Evolutionary conservation across 495 filamentous ascomycete genomes (phyloP), one percentile per base, ranked within the genome.

Genomic region (Hypoxylon lienhwacheense): DNA sequence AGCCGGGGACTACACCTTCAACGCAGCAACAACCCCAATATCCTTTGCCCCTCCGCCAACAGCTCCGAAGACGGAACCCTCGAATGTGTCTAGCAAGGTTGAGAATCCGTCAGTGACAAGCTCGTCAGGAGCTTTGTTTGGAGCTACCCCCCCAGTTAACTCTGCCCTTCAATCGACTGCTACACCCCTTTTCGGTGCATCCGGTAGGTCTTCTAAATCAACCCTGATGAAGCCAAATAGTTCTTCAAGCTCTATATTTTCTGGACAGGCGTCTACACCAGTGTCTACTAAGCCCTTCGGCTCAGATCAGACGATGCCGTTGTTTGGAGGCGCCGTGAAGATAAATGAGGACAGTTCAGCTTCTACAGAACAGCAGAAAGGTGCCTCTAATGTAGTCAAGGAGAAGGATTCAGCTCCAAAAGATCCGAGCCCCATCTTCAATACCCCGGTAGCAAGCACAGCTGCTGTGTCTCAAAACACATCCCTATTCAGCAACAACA

Each of bases 1-100:
- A 19, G 61, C 65, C n/a, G 66, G 62, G 21, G 63, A 65, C 14
- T 74, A 69, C 43, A 67, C 65, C 10, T 67, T 67, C 33, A 55
- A 67, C 21, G 31, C 65, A 7, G 20, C 65, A 12, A 67, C 65
- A 12, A 67, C 65, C 2, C 65, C 62, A 7, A 67, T 67, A 40
- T 56, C 61, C 17, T 67, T 67, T 15, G 49, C 55, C 7, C 14
- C 50, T 3, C 25, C 56, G 14, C 42, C 34, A 8, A 29, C 50
- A 1, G 29, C 19, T 47, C 31, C 50, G 11, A 39, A 46, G 2
- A 8, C 42, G 10, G 47, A 33, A 39, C 16, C 48, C 4, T 15
- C 22, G 17, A 53, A 45, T 16, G 53, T 36, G 21, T 11, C 29
- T 16, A 24, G 7, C 26, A 50, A 59, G 16, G 25, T 46, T 43